phyloP scores from a whole-genome alignment of 202 grass and related monocot genomes.

The Brachypodium distachyon region DNA sequence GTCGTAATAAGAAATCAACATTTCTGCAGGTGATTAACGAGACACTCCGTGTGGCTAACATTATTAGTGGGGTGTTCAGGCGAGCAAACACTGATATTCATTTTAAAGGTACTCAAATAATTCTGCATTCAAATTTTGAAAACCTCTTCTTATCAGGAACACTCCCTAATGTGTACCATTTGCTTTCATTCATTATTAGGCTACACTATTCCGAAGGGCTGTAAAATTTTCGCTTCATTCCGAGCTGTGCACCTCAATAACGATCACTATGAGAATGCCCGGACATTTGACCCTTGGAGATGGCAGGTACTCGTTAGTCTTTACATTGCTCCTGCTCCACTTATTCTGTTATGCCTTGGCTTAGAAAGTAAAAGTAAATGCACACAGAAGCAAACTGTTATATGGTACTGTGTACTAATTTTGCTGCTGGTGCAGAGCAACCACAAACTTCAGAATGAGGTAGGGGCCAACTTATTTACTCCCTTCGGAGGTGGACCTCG shows the following conservation, averaged over 20 bases:
- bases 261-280: constrained; percentile 72
- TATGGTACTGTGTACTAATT: not conserved
- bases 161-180: not conserved
- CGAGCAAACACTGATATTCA: constrained; percentile 78
- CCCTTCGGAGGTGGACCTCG: constrained; percentile 91
- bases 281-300: constrained; percentile 89
- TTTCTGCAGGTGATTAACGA: constrained; percentile 82
- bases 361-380: not conserved
- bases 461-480: constrained; percentile 62
- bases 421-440: constrained; percentile 29
- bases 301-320: constrained; percentile 68
- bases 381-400: not conserved
- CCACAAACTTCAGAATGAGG: constrained; percentile 42
- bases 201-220: constrained; percentile 89
- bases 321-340: not conserved
- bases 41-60: constrained; percentile 85
- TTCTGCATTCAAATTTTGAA: not conserved
- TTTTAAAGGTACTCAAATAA: constrained; percentile 57
- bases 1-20: not conserved
- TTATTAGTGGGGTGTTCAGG: constrained; percentile 88
- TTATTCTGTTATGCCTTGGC: not conserved
- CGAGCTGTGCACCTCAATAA: constrained; percentile 80
- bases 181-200: constrained; percentile 24
- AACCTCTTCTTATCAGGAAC: not conserved
- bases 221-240: constrained; percentile 92